Percentiles rank a stretch among this genome's conserved stretches.
Conservation (phyloP, 345 rosid genomes). For the Eucalyptus erythrocorys region DNA sequence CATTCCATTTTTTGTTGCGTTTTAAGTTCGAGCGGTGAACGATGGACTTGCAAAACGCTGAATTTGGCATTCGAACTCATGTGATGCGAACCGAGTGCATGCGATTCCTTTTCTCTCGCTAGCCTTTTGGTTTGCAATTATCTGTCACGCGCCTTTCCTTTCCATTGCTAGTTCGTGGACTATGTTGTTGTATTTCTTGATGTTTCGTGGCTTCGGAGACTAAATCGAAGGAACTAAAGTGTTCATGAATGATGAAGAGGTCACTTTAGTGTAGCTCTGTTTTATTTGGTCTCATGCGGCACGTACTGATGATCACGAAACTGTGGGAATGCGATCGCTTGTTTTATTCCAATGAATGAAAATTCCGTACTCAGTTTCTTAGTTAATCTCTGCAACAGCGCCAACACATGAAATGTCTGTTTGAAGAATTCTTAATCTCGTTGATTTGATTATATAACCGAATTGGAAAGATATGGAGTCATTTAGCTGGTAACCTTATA, state of each 20-base stretch:
- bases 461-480: background rate
- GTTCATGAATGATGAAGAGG: background rate
- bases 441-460: background rate
- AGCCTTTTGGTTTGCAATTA: background rate
- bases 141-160: background rate
- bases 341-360: background rate
- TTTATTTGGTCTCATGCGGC: background rate
- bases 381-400: background rate
- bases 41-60: background rate
- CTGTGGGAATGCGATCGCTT: background rate
- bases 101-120: background rate
- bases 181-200: background rate
- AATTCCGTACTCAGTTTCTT: background rate
- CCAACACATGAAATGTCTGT: background rate
- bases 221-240: background rate
- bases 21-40: background rate
- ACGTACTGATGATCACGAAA: background rate
- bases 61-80: background rate
- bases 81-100: background rate
- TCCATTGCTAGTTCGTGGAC: background rate
- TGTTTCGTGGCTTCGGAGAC: background rate
- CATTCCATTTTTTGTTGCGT: background rate
- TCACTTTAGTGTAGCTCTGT: background rate
- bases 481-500: background rate
- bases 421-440: background rate